phyloP scores from a whole-genome alignment of 352 stramenopile species.

The Phytopythium boreale region DNA sequence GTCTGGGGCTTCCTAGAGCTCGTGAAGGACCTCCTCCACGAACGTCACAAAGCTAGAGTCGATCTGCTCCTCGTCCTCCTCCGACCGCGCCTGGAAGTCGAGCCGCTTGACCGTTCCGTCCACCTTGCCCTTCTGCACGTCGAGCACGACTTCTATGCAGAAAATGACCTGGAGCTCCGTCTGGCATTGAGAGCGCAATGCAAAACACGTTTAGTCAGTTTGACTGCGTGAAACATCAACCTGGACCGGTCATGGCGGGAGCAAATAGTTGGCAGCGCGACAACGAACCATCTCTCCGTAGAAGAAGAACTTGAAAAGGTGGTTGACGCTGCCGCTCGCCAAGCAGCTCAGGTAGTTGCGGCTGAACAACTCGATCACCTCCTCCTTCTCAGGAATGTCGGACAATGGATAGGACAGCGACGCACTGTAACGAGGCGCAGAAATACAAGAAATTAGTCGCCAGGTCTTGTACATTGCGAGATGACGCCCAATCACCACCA shows the following conservation, averaged over 20 bases:
- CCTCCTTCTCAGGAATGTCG: constrained; percentile 65
- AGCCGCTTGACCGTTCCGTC: constrained; percentile 73
- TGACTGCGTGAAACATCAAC: not conserved
- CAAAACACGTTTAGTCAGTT: not conserved
- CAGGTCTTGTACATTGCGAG: too few species aligned
- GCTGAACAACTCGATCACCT: constrained; percentile 72
- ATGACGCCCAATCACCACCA: not conserved
- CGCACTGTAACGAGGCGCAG: constrained; percentile 22
- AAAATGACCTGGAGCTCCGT: constrained; percentile 77
- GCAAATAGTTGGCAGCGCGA: constrained; percentile 2
- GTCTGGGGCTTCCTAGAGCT: constrained; percentile 35
- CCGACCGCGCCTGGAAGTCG: constrained; percentile 46
- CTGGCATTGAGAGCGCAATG: constrained; percentile 17
- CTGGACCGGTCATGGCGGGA: not conserved
- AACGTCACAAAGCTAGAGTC: constrained; percentile 84
- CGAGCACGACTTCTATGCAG: constrained; percentile 78
- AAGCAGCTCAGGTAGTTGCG: constrained; percentile 74
- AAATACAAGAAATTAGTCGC: constrained; percentile 1
- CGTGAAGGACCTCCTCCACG: constrained; percentile 72
- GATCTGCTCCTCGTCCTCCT: constrained; percentile 77
- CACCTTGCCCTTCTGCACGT: constrained; percentile 45
- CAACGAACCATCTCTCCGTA: constrained; percentile 74
- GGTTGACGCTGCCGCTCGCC: constrained; percentile 67
- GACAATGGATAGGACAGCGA: constrained; percentile 44
- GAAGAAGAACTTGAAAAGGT: constrained; percentile 87